phyloP scores from a whole-genome alignment of 2,329 filamentous ascomycete species.

The Cercospora brassicicola region DNA sequence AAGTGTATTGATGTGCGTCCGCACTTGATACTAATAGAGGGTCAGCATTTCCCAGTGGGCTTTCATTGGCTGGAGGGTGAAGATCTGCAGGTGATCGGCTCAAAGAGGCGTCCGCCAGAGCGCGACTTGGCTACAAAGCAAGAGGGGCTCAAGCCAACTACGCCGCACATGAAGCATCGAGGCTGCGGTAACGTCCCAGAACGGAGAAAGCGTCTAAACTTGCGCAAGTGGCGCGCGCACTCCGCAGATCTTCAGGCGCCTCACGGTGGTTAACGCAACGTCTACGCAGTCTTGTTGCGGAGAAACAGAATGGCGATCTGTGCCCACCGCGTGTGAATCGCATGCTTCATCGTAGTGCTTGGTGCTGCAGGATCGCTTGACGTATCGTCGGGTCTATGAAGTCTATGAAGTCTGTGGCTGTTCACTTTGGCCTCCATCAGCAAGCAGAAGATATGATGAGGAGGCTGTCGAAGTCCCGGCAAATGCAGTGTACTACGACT shows the following conservation, averaged over 20 bases:
- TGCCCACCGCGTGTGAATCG: neutral
- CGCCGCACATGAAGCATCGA: neutral
- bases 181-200: neutral
- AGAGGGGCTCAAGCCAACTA: conserved; percentile 2
- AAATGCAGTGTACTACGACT: neutral
- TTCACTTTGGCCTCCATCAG: neutral
- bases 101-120: conserved; percentile 1
- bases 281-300: neutral
- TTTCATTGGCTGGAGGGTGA: neutral
- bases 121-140: neutral
- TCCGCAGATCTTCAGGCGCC: neutral
- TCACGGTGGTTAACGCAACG: neutral
- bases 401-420: neutral
- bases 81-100: conserved; percentile 4
- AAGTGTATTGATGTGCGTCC: conserved; percentile 6
- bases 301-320: neutral
- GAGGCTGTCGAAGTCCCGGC: neutral
- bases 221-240: neutral
- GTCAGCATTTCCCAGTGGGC: neutral
- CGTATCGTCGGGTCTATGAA: neutral
- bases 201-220: neutral
- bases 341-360: neutral
- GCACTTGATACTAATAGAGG: neutral
- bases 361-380: neutral
- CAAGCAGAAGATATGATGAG: neutral